These are phyloP conservation scores for Chlorella vulgaris DNA, from an alignment of 139 green algal species.

Conservation along the genomic window DNA sequence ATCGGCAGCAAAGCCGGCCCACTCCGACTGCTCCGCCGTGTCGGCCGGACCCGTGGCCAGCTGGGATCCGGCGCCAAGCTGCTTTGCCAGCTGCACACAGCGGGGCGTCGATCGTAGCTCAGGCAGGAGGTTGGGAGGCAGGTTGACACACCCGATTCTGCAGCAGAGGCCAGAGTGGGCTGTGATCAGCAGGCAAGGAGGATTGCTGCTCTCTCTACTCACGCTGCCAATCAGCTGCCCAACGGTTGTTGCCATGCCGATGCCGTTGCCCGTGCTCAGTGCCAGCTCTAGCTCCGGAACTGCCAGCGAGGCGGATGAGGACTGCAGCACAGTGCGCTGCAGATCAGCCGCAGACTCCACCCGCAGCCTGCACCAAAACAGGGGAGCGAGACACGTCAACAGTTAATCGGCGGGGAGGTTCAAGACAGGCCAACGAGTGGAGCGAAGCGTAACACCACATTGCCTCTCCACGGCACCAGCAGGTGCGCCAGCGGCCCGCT, in stretches of 20 bases:
- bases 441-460: too few relatives aligned
- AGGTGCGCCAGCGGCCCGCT: too few relatives aligned
- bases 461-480: too few relatives aligned
- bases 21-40: not conserved
- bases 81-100: conserved; percentile 14
- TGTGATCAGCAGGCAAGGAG: too few relatives aligned
- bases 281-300: conserved; percentile 71
- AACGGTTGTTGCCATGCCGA: conserved; percentile 64
- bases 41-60: conserved; percentile 51
- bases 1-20: conserved; percentile 16
- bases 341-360: conserved; percentile 49
- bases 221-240: conserved; percentile 56
- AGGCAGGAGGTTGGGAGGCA: too few relatives aligned
- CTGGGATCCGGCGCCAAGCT: not conserved
- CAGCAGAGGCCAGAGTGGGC: not conserved
- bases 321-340: conserved; percentile 72
- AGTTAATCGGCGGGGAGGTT: too few relatives aligned
- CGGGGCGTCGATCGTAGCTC: too few relatives aligned
- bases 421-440: too few relatives aligned
- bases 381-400: not conserved
- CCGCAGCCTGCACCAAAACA: conserved; percentile 13
- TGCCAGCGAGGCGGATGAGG: conserved; percentile 53
- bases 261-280: conserved; percentile 32
- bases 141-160: too few relatives aligned
- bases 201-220: too few relatives aligned